phyloP scores from a whole-genome alignment of 1,284 basidiomycete species.

The Tilletia walkeri region DNA sequence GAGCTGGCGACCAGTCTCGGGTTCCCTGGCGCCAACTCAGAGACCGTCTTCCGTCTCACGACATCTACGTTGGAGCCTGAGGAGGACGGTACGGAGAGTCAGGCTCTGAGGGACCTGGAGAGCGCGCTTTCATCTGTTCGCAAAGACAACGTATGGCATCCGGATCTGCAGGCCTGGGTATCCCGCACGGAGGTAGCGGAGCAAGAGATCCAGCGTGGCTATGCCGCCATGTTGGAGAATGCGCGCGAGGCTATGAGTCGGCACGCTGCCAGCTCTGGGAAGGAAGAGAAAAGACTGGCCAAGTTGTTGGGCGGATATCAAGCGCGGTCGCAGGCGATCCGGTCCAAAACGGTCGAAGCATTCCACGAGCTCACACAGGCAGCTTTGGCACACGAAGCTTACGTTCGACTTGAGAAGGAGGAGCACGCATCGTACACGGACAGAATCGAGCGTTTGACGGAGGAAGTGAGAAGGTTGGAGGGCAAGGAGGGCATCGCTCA shows the following conservation, averaged over 20 bases:
- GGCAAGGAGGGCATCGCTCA: conserved; percentile 42
- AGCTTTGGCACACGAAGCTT: conserved; percentile 34
- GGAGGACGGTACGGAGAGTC: conserved; percentile 59
- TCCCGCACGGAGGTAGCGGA: conserved; percentile 64
- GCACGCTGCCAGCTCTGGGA: conserved; percentile 76
- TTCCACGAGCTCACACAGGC: conserved; percentile 34
- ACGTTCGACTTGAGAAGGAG: conserved; percentile 36
- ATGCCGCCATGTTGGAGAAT: conserved; percentile 65
- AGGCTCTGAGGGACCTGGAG: conserved; percentile 66
- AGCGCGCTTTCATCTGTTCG: conserved; percentile 56
- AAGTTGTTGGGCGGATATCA: conserved; percentile 88
- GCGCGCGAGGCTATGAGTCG: conserved; percentile 74
- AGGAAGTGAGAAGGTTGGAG: conserved; percentile 41
- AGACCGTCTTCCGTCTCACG: conserved; percentile 65
- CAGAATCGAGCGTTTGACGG: conserved; percentile 36
- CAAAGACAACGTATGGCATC: conserved; percentile 67
- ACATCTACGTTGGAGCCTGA: conserved; percentile 20
- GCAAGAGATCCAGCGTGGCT: conserved; percentile 68
- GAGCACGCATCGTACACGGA: conserved; percentile 43
- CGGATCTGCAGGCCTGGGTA: conserved; percentile 67
- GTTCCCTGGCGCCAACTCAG: conserved; percentile 76
- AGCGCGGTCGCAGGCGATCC: conserved; percentile 70
- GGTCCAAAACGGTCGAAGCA: conserved; percentile 56
- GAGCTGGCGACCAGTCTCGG: conserved; percentile 79
- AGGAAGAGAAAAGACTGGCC: conserved; percentile 86